Evolutionary conservation across 306 rosid genomes (phyloP).

Genomic region (Rosa chinensis): DNA sequence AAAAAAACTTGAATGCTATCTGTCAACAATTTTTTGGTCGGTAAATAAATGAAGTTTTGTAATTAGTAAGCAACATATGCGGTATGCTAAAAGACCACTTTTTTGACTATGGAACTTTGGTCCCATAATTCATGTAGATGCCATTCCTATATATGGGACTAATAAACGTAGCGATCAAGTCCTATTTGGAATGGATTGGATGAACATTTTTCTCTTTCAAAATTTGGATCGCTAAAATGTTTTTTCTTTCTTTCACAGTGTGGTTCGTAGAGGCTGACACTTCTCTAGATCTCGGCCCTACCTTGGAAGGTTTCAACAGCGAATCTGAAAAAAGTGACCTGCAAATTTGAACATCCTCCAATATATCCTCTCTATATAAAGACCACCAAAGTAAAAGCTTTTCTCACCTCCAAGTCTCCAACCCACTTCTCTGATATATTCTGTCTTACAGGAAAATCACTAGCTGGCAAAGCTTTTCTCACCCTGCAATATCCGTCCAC

Average conservation of each 20-base stretch:
- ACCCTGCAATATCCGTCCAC: neutral
- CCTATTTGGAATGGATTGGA: neutral
- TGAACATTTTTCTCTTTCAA: neutral
- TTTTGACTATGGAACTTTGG: neutral
- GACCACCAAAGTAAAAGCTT: constrained; percentile 18
- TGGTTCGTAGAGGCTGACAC: neutral
- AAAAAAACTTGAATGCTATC: too few relatives aligned
- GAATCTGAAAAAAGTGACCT: neutral
- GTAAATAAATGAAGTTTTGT: too few relatives aligned
- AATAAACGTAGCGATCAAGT: neutral
- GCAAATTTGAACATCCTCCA: constrained; percentile 18
- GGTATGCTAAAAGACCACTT: neutral
- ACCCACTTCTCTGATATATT: constrained; percentile 1
- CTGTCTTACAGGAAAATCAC: neutral
- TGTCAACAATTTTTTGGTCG: too few relatives aligned
- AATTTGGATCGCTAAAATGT: neutral
- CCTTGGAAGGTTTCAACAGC: constrained; percentile 16
- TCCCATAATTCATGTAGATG: constrained; percentile 8
- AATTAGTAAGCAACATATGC: too few relatives aligned
- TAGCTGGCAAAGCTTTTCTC: neutral
- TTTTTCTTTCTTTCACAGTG: neutral
- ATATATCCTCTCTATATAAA: constrained; percentile 62
- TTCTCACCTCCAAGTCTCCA: constrained; percentile 6
- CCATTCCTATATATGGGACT: neutral
- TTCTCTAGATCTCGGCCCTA: neutral